Evolutionary conservation across 225 moss, liverwort and hornwort species (phyloP), one percentile per base, ranked within the genome.

Genomic region (Antitrichia curtipendula): DNA sequence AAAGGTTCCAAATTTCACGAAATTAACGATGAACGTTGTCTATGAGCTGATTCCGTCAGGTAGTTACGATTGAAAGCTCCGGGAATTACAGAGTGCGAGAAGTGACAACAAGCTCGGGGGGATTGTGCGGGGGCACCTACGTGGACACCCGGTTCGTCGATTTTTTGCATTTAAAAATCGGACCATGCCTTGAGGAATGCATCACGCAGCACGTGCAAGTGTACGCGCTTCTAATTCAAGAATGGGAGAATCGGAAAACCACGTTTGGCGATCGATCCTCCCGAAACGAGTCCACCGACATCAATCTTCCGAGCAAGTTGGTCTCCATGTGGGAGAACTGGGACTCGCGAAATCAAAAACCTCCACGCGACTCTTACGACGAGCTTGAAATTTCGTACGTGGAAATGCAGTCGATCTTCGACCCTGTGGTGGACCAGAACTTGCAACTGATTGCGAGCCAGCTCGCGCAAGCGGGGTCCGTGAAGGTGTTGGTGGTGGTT

Each of bases 391-490:
- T 95, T 14, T 82, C 90, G 1, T 82, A 89, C 29, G 59, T 75
- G 4, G 95, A 94, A 47, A 89, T 97, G 93, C 60, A 86, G 16
- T 49, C 31, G 2, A 92, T 96, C 6, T 96, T 96, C 40, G 91
- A 93, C 61, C 91, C 91, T 2, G 91, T 95, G 12, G 68, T 88
- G 13, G 77, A 88, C 16, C 57, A 83, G 58, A 92, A 91, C 57
- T 25, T 96, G 43, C 36, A 85, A 3, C 86, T 95, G 16, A 96
- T 97, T 6, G 21, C 84, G 3, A 36, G 34, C 7, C 93, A 93
- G 65, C 38, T 96, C 21, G 54, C 49, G 2, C 88, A 86, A 77
- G 85, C 63, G 16, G 52, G 50, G 3, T 66, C 40, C 1, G 86
- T 96, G 13, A 89, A 89, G 60, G 82, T 72, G 8, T 89, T 97